A percentile compares a stretch with the other conserved stretches of the same genome.
These are phyloP conservation scores for Hypoxylon intermedium DNA, from an alignment of 495 filamentous ascomycete genomes.

Conservation along the genomic window DNA sequence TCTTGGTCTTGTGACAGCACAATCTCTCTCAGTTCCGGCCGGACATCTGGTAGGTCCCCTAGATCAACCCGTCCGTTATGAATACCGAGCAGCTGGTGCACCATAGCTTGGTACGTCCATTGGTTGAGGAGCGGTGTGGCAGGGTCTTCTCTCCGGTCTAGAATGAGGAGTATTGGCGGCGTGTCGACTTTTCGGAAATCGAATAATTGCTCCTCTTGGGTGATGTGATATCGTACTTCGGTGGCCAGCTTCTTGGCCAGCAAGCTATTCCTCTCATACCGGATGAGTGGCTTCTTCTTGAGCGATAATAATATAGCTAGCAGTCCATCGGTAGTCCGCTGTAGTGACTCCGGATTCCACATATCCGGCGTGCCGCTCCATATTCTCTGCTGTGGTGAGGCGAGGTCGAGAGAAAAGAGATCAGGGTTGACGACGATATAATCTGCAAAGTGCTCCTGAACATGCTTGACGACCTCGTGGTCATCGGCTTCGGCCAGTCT, in stretches of 20 bases:
- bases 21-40: slow-evolving; percentile 92
- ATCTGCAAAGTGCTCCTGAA: slow-evolving; percentile 96
- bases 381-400: slow-evolving; percentile 75
- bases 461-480: slow-evolving; percentile 89
- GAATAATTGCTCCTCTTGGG: slow-evolving; percentile 95
- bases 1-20: slow-evolving; percentile 97
- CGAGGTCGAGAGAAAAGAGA: slow-evolving; percentile 81
- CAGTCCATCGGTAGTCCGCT: slow-evolving; percentile 84
- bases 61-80: slow-evolving; percentile 90
- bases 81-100: slow-evolving; percentile 93
- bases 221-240: slow-evolving; percentile 89
- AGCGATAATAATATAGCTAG: slow-evolving; percentile 80
- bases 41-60: slow-evolving; percentile 83
- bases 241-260: slow-evolving; percentile 91
- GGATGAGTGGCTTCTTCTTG: slow-evolving; percentile 94
- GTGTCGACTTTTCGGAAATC: slow-evolving; percentile 96
- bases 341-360: slow-evolving; percentile 88
- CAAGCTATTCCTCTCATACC: slow-evolving; percentile 91
- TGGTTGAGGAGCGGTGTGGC: slow-evolving; percentile 95
- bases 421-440: slow-evolving; percentile 95
- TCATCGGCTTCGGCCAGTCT: slow-evolving; percentile 96
- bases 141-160: slow-evolving; percentile 93
- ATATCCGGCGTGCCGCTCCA: slow-evolving; percentile 81
- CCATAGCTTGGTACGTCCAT: slow-evolving; percentile 99
- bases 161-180: slow-evolving; percentile 85